Evolutionary conservation across 2,329 filamentous ascomycete species (phyloP), one percentile per base, ranked within the genome.

Genomic region (Colletotrichum tofieldiae): DNA sequence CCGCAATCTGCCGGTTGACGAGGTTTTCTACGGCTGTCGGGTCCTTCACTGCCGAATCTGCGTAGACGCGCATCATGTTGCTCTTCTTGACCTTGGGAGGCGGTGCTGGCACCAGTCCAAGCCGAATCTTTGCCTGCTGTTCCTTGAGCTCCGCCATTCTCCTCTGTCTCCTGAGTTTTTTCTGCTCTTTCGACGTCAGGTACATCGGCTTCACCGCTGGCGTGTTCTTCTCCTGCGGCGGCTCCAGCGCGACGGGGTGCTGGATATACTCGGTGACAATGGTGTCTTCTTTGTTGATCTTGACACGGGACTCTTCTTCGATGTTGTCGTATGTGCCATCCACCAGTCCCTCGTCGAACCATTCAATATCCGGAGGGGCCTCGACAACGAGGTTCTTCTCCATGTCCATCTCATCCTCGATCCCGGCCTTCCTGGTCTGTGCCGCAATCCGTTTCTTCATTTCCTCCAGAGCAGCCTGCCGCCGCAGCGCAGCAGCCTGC

Each of bases 71-170:
- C 96, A 99, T 99, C 79, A 99, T 89, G 81, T 99, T 99, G 70
- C 93, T 94, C 82, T 97, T 97, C 84, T 98, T 98, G 76, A 99
- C 94, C 83, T 98, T 99, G 14, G 96, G 96, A 35, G 95, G 93
- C 37, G 95, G 95, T 26, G 96, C 94, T 3, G 95, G 94, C 72
- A 96, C 93, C 18, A 99, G 88, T 26, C 96, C 96, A 14, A 99
- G 86, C 71, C 96, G 90, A 74, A 98, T 96, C 85, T 99, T 98
- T 47, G 96, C 95, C 83, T 99, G 96, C 79, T 95, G 92, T 82
- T 99, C 97, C 81, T 98, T 98, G 75, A 97, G 86, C 74, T 98
- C 94, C 51, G 94, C 95, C 90, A 96, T 96, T 75, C 97, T 91
- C 66, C 94, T 91, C 49, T 98, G 95, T 47, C 96, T 90, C 64